A percentile compares a stretch with the other conserved stretches of the same genome.
Conservation (phyloP, 768 basidiomycete genomes). For the Naematelia aurantialba region DNA sequence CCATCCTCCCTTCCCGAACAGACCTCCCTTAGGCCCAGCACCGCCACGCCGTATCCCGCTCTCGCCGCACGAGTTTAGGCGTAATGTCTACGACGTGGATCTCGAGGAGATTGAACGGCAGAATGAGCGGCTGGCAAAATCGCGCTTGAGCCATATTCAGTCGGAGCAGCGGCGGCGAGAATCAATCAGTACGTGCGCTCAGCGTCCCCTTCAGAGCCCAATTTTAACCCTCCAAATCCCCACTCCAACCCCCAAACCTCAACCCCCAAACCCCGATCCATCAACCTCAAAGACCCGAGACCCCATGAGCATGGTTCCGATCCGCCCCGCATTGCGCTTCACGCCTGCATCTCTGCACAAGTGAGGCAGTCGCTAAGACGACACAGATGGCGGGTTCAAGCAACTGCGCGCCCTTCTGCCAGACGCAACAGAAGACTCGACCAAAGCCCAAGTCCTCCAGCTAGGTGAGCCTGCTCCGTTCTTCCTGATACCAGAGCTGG, state of each 20-base stretch:
- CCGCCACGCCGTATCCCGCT: neutral
- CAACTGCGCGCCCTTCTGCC: conserved; percentile 5
- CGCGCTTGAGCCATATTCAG: conserved; percentile 12
- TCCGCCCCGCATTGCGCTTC: too few species aligned
- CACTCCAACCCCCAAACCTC: too few species aligned
- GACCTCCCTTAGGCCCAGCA: neutral
- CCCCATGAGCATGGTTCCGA: too few species aligned
- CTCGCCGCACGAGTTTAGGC: neutral
- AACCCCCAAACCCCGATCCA: too few species aligned
- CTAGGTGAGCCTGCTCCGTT: neutral
- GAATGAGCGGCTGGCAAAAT: conserved; percentile 2
- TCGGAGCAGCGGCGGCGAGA: conserved; percentile 9
- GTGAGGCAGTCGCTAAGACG: neutral
- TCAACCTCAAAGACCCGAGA: too few species aligned
- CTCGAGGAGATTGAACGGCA: neutral
- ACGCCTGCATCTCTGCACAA: neutral
- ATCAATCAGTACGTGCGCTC: conserved; percentile 7
- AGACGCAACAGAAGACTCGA: conserved; percentile 4
- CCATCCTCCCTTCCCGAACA: too few species aligned
- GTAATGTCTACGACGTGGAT: neutral
- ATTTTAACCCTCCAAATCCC: too few species aligned
- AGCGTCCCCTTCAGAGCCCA: neutral
- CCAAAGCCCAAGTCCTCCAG: conserved; percentile 13
- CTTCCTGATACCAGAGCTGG: neutral
- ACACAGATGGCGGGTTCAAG: conserved; percentile 6